Evolutionary conservation across 257 asterid genomes (phyloP).

Genomic region (Plantago major): DNA sequence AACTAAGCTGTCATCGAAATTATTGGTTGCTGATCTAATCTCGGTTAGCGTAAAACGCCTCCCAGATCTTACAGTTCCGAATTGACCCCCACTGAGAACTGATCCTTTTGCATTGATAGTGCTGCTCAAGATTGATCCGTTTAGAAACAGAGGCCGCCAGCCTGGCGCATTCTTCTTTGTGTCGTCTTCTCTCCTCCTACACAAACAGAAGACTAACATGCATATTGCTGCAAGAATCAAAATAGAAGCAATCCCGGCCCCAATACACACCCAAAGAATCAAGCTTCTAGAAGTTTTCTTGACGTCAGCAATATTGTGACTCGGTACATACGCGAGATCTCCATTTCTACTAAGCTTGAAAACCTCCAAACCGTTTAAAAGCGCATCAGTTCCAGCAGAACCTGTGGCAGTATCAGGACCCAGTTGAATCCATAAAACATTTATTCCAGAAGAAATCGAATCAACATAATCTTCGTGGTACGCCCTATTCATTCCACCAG

Average conservation of each 20-base stretch:
- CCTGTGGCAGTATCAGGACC: constrained; percentile 71
- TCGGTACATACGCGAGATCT: constrained; percentile 57
- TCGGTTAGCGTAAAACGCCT: constrained; percentile 66
- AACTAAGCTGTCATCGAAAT: constrained; percentile 64
- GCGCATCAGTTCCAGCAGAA: constrained; percentile 73
- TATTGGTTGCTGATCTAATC: constrained; percentile 56
- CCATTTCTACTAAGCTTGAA: constrained; percentile 73
- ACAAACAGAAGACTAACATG: constrained; percentile 1
- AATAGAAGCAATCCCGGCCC: constrained; percentile 12
- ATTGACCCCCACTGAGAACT: not conserved
- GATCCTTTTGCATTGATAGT: not conserved
- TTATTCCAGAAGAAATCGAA: constrained; percentile 35
- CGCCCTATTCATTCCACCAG: constrained; percentile 76
- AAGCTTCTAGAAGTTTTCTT: constrained; percentile 33
- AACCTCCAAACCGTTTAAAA: constrained; percentile 79
- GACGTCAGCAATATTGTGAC: constrained; percentile 31
- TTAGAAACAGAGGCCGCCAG: constrained; percentile 9
- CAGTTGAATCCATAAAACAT: constrained; percentile 64
- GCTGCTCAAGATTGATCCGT: not conserved
- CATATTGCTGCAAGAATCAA: constrained; percentile 11
- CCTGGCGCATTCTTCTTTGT: not conserved
- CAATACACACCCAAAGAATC: constrained; percentile 63
- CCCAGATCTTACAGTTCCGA: constrained; percentile 26
- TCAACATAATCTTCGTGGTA: constrained; percentile 82
- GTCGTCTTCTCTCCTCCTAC: constrained; percentile 3